Evolutionary conservation across 257 asterid genomes (phyloP), one percentile per base, ranked within the genome.

Genomic region (Solanum peruvianum): DNA sequence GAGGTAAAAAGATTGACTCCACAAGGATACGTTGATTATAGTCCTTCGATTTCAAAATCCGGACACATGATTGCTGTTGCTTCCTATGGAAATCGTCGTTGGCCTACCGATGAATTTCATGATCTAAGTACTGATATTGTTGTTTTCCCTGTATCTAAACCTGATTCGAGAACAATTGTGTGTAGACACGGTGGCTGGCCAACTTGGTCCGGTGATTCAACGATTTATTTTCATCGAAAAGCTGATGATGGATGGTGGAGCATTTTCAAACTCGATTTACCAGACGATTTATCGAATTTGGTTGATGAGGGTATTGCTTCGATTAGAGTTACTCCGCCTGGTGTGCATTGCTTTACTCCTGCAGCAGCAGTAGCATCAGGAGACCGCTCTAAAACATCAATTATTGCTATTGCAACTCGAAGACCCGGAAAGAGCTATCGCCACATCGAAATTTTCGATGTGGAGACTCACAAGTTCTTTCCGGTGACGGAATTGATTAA

Each of bases 221-320:
- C 92, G 10, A 49, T 95, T 33, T 95, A 94, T 75, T 96, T 94
- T 88, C 98, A 95, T 52, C 92, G 95, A 21, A 94, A 91, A 85
- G 90, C 94, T 1, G 97, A 95, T 27, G 98, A 96, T 84, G 99
- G 98, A 3, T 96, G 99, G 98, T 96, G 98, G 99, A 93, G 98
- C 91, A 91, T 96, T 84, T 95, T 82, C 91, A 73, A 91, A 89
- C 87, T 90, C 16, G 93, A 95, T 60, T 88, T 95, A 42, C 90
- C 90, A 0, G 7, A 70, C 1, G 44, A 87, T 71, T 91, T 85
- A 15, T 87, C 84, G 1, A 9, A 9, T 45, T 39, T 21, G 41
- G 25, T 8, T 3, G 66, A 12, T 49, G 71, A 90, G 2, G 92
- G 89, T 2, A 93, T 3, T 15, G 21, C 41, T 27, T 67, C 95